Conservation (phyloP, 179 eudicot genomes). For the Sideroxylon spinosum region DNA sequence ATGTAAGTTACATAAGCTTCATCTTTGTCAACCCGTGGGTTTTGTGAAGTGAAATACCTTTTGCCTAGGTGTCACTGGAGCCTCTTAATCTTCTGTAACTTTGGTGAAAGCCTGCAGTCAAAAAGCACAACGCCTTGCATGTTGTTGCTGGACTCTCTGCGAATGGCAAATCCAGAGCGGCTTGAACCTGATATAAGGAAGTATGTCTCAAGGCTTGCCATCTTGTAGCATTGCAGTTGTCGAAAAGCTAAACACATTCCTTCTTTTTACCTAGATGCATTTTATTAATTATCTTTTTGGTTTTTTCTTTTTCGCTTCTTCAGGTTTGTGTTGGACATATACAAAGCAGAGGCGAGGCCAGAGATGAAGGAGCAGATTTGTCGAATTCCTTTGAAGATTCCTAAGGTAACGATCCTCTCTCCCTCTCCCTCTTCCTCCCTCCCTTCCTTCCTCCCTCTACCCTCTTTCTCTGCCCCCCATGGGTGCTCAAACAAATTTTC, state of each 20-base stretch:
- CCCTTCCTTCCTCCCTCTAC: not conserved
- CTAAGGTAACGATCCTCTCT: constrained; percentile 35
- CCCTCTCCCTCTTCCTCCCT: not conserved
- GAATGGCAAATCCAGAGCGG: constrained; percentile 34
- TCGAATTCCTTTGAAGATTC: constrained; percentile 52
- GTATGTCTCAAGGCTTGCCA: constrained; percentile 29
- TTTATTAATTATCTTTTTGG: not conserved
- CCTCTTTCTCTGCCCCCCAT: not conserved
- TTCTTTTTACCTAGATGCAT: not conserved
- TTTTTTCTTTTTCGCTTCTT: constrained; percentile 11
- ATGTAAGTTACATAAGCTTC: not conserved
- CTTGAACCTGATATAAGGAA: constrained; percentile 58
- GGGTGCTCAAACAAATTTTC: constrained; percentile 15
- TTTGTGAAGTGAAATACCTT: constrained; percentile 3
- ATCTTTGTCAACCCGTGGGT: constrained; percentile 9
- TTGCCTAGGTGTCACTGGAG: constrained; percentile 65
- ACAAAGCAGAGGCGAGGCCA: constrained; percentile 41
- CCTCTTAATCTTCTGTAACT: constrained; percentile 64
- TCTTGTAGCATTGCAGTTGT: not conserved
- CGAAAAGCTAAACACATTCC: not conserved
- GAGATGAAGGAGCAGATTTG: constrained; percentile 32
- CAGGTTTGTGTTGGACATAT: constrained; percentile 66
- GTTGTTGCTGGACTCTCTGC: constrained; percentile 69
- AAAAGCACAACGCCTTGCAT: constrained; percentile 54
- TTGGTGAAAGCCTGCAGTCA: constrained; percentile 45